Base-by-base conservation (phyloP, 345 rosid species). In the Eucalyptus polyanthemos region DNA sequence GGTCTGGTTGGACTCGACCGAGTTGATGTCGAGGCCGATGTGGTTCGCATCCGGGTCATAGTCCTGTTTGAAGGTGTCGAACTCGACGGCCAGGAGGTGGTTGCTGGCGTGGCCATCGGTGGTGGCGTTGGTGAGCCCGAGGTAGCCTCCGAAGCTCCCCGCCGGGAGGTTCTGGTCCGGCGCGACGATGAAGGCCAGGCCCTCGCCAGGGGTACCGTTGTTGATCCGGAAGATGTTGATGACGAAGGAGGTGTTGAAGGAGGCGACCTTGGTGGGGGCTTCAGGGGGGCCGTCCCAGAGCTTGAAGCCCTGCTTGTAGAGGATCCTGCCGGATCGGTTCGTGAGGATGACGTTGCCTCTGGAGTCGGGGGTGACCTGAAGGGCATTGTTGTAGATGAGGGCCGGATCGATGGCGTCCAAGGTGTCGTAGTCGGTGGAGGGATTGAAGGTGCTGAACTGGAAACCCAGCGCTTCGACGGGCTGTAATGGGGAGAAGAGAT, bases 21-120 rank as follows among this genome's bases (percentile, higher is more conserved):
- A 87, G 81, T 95, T 94, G 89, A 95, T 92, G 87, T 94, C 88
- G 14, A 95, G 93, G 86, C 97, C 97, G 5, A 95, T 72, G 89
- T 95, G 97, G 89, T 95, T 95, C 45, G 89, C 92, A 17, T 95
- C 95, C 3, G 95, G 96, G 89, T 95, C 96, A n/a, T 91, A 93
- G 27, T 88, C 93, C 86, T 95, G 93, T 91, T 91, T 94, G n/a
- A 87, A 88, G 15, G 96, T 95, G 89, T 95, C 96, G 44, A 95
- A 90, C 88, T 95, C 96, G 31, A 95, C 86, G 50, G 95, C 96
- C 8, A 95, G 86, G 53, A 93, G 72, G n/a, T 86, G 88, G 49
- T 93, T 93, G 27, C 54, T 34, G 53, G 88, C 14, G 86, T 56
- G 25, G 7, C 93, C 88, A 51, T 92, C 93, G 40, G 92, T 92